Base-by-base conservation (phyloP, 345 rosid species). In the Bretschneidera sinensis region DNA sequence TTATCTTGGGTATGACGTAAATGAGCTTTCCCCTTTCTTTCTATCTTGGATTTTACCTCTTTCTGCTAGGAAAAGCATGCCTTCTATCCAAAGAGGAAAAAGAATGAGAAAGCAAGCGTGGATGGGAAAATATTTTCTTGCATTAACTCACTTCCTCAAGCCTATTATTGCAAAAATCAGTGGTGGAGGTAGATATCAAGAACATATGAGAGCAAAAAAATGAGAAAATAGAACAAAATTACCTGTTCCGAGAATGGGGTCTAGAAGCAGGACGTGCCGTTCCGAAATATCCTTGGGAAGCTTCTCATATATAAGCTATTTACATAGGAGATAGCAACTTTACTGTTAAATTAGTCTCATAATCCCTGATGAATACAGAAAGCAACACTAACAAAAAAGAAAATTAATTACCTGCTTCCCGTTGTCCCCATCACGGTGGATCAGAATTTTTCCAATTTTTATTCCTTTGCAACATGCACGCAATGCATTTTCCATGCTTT, bases 381-480 rank as follows among this genome's bases (percentile, higher is more conserved):
- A 2, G 33, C 33, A 28, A 28, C 8, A 8, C 33, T 28, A 28
- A 28, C 33, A 28, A 9, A 52, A 23, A 43, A 22, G 5, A 57
- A 53, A 16, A 43, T 47, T 31, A 14, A 60, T 61, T 58, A 83
- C 99, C 87, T 94, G 92, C 81, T 82, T 85, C 54, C 95, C 99
- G 72, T 91, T 81, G 80, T 95, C 99, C n/a, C 99, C 99, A 35
- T 76, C 97, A 71, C 97, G 89, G 67, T 95, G 97, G 43, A 95
- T 91, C 57, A 95, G 84, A 70, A 95, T 88, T 79, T 95, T 95
- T 59, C 99, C 99, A 49, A 91, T 95, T 78, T 95, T 95, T 61
- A 91, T 95, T 55, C 99, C 97, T 74, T 95, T 95, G 84, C 99
- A 91, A 59, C 96, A 88, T 4, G 97, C 97, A 9, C 95, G 99